Evolutionary conservation across 352 stramenopile genomes (phyloP).

Genomic region (Globisporangium ultimum): DNA sequence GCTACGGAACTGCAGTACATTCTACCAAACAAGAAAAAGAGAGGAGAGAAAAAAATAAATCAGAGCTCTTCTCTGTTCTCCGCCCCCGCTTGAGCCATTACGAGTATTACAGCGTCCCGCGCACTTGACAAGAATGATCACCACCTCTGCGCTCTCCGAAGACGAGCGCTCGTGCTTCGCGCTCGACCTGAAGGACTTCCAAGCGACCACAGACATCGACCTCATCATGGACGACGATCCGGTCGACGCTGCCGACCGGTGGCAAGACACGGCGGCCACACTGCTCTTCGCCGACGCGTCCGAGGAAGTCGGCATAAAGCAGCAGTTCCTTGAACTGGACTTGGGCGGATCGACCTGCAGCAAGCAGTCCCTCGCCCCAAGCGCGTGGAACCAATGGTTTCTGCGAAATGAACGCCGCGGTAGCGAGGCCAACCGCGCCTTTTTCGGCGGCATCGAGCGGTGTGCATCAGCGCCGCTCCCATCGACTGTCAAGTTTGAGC

Average conservation of each 20-base stretch:
- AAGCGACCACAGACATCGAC: slow-evolving; percentile 13
- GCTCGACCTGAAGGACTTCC: slow-evolving; percentile 9
- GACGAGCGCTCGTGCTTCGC: not conserved
- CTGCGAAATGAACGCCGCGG: not conserved
- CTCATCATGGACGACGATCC: slow-evolving; percentile 16
- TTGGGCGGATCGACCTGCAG: not conserved
- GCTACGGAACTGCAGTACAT: not conserved
- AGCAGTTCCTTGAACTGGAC: not conserved
- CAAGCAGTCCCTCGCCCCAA: not conserved
- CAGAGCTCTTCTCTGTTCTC: not conserved
- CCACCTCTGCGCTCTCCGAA: not conserved
- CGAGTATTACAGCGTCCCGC: not conserved
- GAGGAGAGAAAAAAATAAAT: not conserved
- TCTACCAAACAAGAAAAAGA: too few relatives aligned
- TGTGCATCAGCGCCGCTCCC: not conserved
- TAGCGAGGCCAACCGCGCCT: not conserved
- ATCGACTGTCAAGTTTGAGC: slow-evolving; percentile 27
- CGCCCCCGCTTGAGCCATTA: not conserved
- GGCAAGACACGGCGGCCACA: slow-evolving; percentile 11
- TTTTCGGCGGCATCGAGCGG: not conserved
- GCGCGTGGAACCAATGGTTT: slow-evolving; percentile 1
- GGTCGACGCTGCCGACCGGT: not conserved
- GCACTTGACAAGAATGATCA: not conserved
- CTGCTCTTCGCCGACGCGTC: slow-evolving; percentile 9
- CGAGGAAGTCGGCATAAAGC: not conserved